Evolutionary conservation across 306 rosid genomes (phyloP).

Genomic region (Cucumis cinereus): DNA sequence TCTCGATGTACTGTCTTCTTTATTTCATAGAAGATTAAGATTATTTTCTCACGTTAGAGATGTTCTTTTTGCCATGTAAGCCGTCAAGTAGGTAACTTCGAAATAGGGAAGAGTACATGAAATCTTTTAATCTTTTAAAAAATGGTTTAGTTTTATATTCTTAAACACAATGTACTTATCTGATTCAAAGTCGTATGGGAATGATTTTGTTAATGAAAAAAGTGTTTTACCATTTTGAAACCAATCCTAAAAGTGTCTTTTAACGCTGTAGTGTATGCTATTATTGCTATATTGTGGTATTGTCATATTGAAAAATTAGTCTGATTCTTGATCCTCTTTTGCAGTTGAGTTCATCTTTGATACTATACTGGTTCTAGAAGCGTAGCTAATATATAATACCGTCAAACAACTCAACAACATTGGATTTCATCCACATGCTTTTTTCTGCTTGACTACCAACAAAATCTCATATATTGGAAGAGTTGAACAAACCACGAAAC

Average conservation of each 20-base stretch:
- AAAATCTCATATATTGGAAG: too few species aligned
- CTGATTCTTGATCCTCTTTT: not conserved
- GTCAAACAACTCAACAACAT: not conserved
- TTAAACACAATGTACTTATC: too few species aligned
- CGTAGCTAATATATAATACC: not conserved
- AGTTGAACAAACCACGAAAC: too few species aligned
- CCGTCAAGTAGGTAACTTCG: not conserved
- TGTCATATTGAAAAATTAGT: not conserved
- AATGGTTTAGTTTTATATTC: too few species aligned
- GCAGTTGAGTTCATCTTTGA: not conserved
- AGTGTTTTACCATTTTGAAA: too few species aligned
- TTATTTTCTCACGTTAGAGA: not conserved
- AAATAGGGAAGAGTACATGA: not conserved
- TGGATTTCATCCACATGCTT: not conserved
- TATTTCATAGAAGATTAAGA: too few species aligned
- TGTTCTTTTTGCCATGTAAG: not conserved
- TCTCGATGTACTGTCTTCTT: too few species aligned
- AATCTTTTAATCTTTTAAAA: too few species aligned
- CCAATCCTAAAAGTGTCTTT: too few species aligned
- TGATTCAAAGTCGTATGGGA: too few species aligned
- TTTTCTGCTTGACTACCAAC: not conserved
- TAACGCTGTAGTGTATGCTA: too few species aligned
- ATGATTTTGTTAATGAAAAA: too few species aligned
- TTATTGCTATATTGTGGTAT: not conserved
- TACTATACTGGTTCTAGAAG: not conserved